phyloP scores from a whole-genome alignment of 495 filamentous ascomycete species.

The Tuber borchii region DNA sequence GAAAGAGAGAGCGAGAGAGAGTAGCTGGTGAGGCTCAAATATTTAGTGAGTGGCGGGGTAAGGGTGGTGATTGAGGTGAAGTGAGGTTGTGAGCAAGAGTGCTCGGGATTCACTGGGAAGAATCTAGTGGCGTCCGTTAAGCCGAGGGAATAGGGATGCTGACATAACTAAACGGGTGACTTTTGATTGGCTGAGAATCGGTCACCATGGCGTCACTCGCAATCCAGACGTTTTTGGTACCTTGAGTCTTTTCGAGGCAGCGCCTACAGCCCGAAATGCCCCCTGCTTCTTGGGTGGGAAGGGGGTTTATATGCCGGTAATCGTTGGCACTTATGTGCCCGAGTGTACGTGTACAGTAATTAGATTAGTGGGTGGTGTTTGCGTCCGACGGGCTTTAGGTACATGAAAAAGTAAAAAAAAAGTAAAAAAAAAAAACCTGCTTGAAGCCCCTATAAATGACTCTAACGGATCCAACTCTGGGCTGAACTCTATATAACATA shows the following conservation, averaged over 20 bases:
- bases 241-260: neutral
- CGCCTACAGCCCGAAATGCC: neutral
- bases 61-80: neutral
- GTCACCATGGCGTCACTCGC: neutral
- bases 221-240: neutral
- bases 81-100: neutral
- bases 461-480: neutral
- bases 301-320: neutral
- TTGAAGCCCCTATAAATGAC: neutral
- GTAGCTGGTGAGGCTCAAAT: neutral
- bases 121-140: neutral
- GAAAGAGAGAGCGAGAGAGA: neutral
- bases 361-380: neutral
- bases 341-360: neutral
- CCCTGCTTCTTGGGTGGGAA: neutral
- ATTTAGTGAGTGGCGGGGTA: neutral
- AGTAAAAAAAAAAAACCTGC: neutral
- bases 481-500: neutral
- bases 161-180: neutral
- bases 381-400: neutral
- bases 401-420: neutral
- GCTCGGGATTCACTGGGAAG: neutral
- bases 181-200: neutral
- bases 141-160: slow-evolving; percentile 1
- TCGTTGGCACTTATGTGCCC: neutral